Conservation (phyloP, 805 yeast species). For the Monosporozyma aquatica region DNA sequence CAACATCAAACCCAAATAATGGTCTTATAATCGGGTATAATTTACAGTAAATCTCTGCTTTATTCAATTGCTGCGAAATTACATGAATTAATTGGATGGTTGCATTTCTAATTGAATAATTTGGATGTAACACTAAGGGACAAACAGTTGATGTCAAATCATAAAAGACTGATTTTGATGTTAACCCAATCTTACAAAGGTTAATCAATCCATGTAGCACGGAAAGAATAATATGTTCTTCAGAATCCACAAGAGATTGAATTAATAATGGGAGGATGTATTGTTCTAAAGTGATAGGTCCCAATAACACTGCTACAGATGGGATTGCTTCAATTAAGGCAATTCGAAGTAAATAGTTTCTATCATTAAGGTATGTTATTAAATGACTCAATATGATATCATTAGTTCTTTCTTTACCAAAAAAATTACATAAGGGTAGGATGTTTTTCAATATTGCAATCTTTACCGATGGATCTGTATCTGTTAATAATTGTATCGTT, state of each 20-base stretch:
- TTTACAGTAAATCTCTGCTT: slow-evolving; percentile 78
- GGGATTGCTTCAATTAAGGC: slow-evolving; percentile 65
- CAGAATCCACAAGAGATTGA: slow-evolving; percentile 77
- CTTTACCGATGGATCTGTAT: slow-evolving; percentile 54
- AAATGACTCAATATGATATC: slow-evolving; percentile 84
- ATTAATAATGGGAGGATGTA: slow-evolving; percentile 76
- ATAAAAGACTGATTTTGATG: slow-evolving; percentile 43
- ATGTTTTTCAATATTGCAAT: slow-evolving; percentile 62
- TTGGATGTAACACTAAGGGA: slow-evolving; percentile 72
- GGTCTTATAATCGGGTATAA: slow-evolving; percentile 73
- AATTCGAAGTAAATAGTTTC: slow-evolving; percentile 54
- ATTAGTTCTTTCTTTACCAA: slow-evolving; percentile 81
- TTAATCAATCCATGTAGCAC: slow-evolving; percentile 55
- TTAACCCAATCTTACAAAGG: slow-evolving; percentile 47
- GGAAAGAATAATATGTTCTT: slow-evolving; percentile 67
- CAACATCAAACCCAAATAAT: slow-evolving; percentile 69
- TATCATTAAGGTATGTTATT: slow-evolving; percentile 83
- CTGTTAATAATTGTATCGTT: slow-evolving; percentile 59
- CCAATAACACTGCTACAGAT: slow-evolving; percentile 70
- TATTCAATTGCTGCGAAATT: slow-evolving; percentile 50
- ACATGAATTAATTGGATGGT: slow-evolving; percentile 53
- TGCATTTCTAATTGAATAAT: slow-evolving; percentile 72
- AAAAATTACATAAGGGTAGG: slow-evolving; percentile 67
- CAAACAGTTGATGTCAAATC: slow-evolving; percentile 44
- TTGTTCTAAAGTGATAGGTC: slow-evolving; percentile 74